Base-by-base conservation (phyloP, 192 early-diverging fungal species). In the Backusella luteola region DNA sequence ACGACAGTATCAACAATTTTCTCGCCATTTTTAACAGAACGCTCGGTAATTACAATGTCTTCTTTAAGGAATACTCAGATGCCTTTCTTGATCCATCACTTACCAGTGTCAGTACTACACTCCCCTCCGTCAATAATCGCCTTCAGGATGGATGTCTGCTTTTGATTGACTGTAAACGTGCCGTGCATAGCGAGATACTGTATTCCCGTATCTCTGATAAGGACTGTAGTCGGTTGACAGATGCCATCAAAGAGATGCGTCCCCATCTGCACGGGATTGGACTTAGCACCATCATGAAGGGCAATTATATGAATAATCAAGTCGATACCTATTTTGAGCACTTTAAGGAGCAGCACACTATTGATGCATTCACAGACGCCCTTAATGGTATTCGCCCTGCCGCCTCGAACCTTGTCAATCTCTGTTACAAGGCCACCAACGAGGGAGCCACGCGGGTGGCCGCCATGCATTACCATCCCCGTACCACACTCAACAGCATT, bases 1-100 rank as follows among this genome's bases (percentile, higher is more conserved):
- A 80, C 34, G 75, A 80, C 23, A 80, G 74, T 32, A 71, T 76
- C 4, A 73, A 56, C 34, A 80, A 76, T 29, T 80, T 72, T 38
- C 32, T 80, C 14, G 34, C 6, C 1, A 53, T 73, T 26, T 70
- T 80, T 14, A 5, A 66, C 34, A 56, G 39, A 1, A 76, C 75
- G 3, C 63, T 80, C n/a, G n/a, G 21, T 19, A 34, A n/a, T 0
- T 76, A 39, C 32, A 76, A 76, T 23, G 0, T 15, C 4, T 67
- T 76, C 34, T 39, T 76, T 17, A 42, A 76, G 1, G 69, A 80
- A 26, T 41, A 80, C n/a, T 73, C 74, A 0, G 46, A 68, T 14
- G 71, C 71, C 21, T 80, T 80, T 29, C 56, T 80, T 12, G 19
- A 66, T 42, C 34, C 41, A 21, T 59, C 56, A 26, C 12, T 70